Evolutionary conservation across 2,329 filamentous ascomycete genomes (phyloP).

Genomic region (Incumbomyces delicatus): DNA sequence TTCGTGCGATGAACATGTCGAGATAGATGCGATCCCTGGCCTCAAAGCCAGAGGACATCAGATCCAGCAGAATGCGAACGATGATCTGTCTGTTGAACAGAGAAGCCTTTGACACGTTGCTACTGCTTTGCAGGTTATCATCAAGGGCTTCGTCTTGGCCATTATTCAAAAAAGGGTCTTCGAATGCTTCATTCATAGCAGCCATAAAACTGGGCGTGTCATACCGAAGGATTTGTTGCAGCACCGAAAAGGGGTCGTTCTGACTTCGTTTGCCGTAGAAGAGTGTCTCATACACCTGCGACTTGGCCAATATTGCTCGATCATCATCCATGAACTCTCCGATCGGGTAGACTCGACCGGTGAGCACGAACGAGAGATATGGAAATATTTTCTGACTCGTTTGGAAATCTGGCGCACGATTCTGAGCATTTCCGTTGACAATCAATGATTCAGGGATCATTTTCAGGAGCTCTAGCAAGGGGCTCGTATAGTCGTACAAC

Average conservation of each 20-base stretch:
- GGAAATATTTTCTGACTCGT: conserved; percentile 86
- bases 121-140: conserved; percentile 55
- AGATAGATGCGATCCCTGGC: conserved; percentile 81
- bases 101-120: conserved; percentile 44
- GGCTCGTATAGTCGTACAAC: conserved; percentile 79
- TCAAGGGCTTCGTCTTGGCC: conserved; percentile 12
- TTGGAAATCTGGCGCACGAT: conserved; percentile 47
- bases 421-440: conserved; percentile 35
- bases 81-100: conserved; percentile 69
- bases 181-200: conserved; percentile 92
- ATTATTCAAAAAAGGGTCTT: conserved; percentile 77
- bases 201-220: conserved; percentile 89
- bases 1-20: conserved; percentile 96
- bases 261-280: conserved; percentile 61
- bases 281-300: conserved; percentile 82
- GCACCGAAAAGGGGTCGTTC: conserved; percentile 56
- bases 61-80: conserved; percentile 77
- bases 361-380: conserved; percentile 84
- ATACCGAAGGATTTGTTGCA: conserved; percentile 75
- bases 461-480: conserved; percentile 69
- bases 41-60: conserved; percentile 72
- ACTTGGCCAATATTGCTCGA: conserved; percentile 68
- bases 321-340: conserved; percentile 63
- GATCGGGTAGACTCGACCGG: conserved; percentile 82
- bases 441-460: conserved; percentile 38